phyloP scores from a whole-genome alignment of 495 filamentous ascomycete genomes.

The Aspergillus carlsbadensis region DNA sequence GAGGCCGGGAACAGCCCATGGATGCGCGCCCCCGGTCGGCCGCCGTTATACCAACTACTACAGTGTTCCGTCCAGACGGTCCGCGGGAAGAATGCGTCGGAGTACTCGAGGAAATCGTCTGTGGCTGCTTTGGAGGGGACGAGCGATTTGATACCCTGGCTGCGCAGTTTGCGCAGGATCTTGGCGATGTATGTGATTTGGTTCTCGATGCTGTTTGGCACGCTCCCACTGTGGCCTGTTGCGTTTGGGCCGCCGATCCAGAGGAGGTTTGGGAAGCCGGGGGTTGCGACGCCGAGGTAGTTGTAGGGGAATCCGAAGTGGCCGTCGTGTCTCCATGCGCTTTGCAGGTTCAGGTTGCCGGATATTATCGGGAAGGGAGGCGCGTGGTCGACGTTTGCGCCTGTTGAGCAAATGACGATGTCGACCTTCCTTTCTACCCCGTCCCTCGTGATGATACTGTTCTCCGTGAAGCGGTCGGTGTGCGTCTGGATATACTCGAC shows the following conservation, averaged over 20 bases:
- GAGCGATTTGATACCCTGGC: slow-evolving; percentile 63
- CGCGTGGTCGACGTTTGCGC: slow-evolving; percentile 58
- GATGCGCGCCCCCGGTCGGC: slow-evolving; percentile 52
- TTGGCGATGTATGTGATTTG: slow-evolving; percentile 61
- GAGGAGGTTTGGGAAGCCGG: slow-evolving; percentile 65
- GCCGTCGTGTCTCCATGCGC: slow-evolving; percentile 50
- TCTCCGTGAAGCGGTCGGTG: slow-evolving; percentile 58
- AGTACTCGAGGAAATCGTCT: slow-evolving; percentile 62
- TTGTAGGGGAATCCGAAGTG: slow-evolving; percentile 61
- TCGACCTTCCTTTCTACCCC: slow-evolving; percentile 53
- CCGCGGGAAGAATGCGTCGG: slow-evolving; percentile 58
- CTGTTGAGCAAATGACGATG: slow-evolving; percentile 67
- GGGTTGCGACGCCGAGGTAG: slow-evolving; percentile 62
- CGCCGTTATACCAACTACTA: slow-evolving; percentile 70
- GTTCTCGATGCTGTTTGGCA: slow-evolving; percentile 54
- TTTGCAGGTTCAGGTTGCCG: slow-evolving; percentile 47
- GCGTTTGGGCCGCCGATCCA: slow-evolving; percentile 52
- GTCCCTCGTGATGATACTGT: slow-evolving; percentile 54
- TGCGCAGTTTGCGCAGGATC: slow-evolving; percentile 60
- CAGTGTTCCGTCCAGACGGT: slow-evolving; percentile 64
- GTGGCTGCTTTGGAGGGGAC: slow-evolving; percentile 51
- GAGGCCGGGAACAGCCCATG: slow-evolving; percentile 68
- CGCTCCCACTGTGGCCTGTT: slow-evolving; percentile 49
- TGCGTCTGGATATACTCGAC: slow-evolving; percentile 56
- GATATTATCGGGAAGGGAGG: slow-evolving; percentile 59